Evolutionary conservation across 208 protist species (phyloP).

Genomic region (Trypanosoma vivax): DNA sequence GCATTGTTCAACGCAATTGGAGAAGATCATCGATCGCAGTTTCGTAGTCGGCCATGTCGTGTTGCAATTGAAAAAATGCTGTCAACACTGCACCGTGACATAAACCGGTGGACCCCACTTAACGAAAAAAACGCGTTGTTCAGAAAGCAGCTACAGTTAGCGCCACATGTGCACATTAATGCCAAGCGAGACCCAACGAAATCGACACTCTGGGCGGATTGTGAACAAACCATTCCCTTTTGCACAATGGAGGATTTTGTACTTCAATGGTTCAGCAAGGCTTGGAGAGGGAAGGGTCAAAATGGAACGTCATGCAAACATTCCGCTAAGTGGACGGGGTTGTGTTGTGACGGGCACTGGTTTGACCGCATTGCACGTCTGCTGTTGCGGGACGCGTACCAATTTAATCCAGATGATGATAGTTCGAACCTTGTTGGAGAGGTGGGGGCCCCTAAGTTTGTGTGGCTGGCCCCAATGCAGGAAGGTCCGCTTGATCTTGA

Average conservation of each 20-base stretch:
- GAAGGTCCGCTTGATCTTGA: slow-evolving; percentile 49
- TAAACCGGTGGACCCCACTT: slow-evolving; percentile 64
- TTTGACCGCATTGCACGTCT: slow-evolving; percentile 45
- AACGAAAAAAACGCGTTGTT: slow-evolving; percentile 17
- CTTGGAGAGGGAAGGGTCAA: too few species aligned
- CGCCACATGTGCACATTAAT: slow-evolving; percentile 13
- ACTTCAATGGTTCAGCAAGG: slow-evolving; percentile 18
- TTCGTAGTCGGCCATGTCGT: slow-evolving; percentile 55
- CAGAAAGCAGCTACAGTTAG: slow-evolving; percentile 15
- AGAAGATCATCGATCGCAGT: slow-evolving; percentile 44
- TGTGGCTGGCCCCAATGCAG: slow-evolving; percentile 71
- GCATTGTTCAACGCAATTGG: slow-evolving; percentile 51
- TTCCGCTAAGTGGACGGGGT: slow-evolving; percentile 34
- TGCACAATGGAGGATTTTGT: slow-evolving; percentile 43
- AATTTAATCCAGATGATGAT: slow-evolving; percentile 19
- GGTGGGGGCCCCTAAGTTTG: not conserved
- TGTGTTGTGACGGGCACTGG: slow-evolving; percentile 78
- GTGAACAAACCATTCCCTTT: slow-evolving; percentile 9
- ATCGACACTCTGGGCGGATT: slow-evolving; percentile 36
- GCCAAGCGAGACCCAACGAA: slow-evolving; percentile 28
- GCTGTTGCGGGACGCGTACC: slow-evolving; percentile 55
- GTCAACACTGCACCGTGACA: slow-evolving; percentile 22
- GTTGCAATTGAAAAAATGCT: slow-evolving; percentile 52
- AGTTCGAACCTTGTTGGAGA: not conserved
- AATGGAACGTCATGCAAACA: too few species aligned